Evolutionary conservation across 768 basidiomycete species (phyloP), one percentile per base, ranked within the genome.

Genomic region (Cubamyces lactineus): DNA sequence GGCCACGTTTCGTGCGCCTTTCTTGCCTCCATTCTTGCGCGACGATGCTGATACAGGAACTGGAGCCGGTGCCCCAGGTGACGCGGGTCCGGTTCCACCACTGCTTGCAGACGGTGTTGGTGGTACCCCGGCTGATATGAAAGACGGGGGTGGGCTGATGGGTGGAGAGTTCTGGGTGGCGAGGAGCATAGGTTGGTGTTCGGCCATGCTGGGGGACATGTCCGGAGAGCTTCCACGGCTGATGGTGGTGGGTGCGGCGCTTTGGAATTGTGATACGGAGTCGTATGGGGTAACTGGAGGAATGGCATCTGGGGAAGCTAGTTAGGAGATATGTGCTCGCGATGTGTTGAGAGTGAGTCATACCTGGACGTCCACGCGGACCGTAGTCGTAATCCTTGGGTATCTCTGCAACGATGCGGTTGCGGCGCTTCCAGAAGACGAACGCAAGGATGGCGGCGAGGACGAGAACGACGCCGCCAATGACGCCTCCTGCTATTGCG

Each of bases 381-480:
- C 49, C 49, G 15, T 51, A 51, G 28, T 51, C 49, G 28, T 51
- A 51, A 11, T 51, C 49, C 28, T 51, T 28, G 16, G 49, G 49
- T 51, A 34, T 34, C 26, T 34, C 15, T 5, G 26, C 26, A 0
- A 11, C 16, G 7, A 34, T 13, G 16, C 28, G 28, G 15, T 34
- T 30, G 8, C 49, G 49, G 16, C 49, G 49, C 34, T 17, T n/a
- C 49, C 49, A 51, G 26, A 30, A 30, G 49, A 38, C 9, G 28
- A 51, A 16, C 16, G 49, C 28, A 12, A 51, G 28, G 49, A 51
- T 30, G 5, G 49, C 16, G 15, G 26, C 24, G 15, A 51, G 26
- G 28, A 51, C 8, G 26, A 51, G 49, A 1, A 19, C 26, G 49
- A 51, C 28, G 13, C 49, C 49, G 16, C 49, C 49, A 6, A 51